Evolutionary conservation across 306 rosid genomes (phyloP).

Genomic region (Ziziphus jujuba): DNA sequence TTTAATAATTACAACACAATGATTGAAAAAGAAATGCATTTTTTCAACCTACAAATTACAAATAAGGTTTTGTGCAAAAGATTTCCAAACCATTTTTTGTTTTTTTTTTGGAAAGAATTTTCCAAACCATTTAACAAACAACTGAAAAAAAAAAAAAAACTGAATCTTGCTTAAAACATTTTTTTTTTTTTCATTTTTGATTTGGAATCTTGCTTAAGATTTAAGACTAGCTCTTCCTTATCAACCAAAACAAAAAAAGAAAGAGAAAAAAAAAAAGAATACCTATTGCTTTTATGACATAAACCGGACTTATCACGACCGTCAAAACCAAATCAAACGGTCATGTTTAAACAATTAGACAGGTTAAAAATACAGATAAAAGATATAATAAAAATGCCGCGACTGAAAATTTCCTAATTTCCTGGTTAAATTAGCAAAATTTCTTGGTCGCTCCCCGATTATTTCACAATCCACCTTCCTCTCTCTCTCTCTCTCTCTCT

Average conservation of each 20-base stretch:
- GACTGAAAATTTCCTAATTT: not conserved
- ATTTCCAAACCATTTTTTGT: too few species aligned
- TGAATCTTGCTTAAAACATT: too few species aligned
- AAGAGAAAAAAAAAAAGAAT: not conserved
- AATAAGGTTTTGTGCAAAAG: too few species aligned
- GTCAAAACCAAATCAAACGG: conserved; percentile 3
- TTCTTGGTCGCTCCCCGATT: not conserved
- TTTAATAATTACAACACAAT: too few species aligned
- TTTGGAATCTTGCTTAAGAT: conserved; percentile 8
- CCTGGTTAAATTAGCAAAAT: not conserved
- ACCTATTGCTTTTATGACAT: not conserved
- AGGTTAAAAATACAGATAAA: not conserved
- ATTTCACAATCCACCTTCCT: not conserved
- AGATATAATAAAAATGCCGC: not conserved
- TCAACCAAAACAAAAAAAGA: too few species aligned
- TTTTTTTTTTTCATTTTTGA: too few species aligned
- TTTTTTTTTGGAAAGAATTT: too few species aligned
- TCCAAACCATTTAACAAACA: too few species aligned
- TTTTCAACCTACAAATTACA: too few species aligned
- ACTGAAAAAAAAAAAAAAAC: too few species aligned
- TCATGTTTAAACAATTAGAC: not conserved
- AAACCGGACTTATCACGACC: conserved; percentile 5
- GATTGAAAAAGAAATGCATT: too few species aligned
- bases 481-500: too few species aligned
- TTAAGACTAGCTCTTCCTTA: not conserved